Evolutionary conservation across 2,329 filamentous ascomycete species (phyloP).

Genomic region (Ustilaginoidea virens): DNA sequence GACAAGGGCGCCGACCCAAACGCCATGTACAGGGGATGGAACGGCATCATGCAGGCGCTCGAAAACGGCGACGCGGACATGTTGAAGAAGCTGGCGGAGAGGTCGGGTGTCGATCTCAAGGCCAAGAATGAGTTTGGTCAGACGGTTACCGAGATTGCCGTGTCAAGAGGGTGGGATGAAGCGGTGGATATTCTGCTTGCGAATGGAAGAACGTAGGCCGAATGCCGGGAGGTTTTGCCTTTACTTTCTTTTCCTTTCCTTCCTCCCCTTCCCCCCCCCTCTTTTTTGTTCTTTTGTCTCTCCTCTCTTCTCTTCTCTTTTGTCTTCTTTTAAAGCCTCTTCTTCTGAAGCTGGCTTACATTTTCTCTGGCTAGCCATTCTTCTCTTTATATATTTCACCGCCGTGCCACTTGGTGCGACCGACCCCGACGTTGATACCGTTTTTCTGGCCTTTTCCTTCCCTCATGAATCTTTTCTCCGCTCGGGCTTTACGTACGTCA

Average conservation of each 20-base stretch:
- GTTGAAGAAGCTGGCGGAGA: constrained; percentile 33
- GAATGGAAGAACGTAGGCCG: constrained; percentile 4
- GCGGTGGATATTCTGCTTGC: constrained; percentile 34
- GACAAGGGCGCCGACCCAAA: constrained; percentile 52
- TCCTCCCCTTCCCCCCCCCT: neutral
- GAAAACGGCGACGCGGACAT: constrained; percentile 45
- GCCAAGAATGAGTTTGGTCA: constrained; percentile 37
- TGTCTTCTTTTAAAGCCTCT: neutral
- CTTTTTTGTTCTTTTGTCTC: neutral
- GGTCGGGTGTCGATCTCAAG: constrained; percentile 33
- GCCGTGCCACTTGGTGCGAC: too few relatives aligned
- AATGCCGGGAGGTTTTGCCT: neutral
- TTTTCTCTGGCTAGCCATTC: too few relatives aligned
- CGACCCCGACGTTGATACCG: too few relatives aligned
- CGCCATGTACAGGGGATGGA: constrained; percentile 51
- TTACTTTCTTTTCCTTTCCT: neutral
- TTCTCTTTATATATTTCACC: too few relatives aligned
- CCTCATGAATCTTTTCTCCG: too few relatives aligned
- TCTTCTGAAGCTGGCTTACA: too few relatives aligned
- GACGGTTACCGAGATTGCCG: constrained; percentile 41
- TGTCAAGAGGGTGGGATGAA: constrained; percentile 42
- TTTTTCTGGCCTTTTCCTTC: too few relatives aligned
- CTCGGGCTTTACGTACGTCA: too few relatives aligned
- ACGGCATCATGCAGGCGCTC: constrained; percentile 47
- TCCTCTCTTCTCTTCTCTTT: neutral